phyloP scores from a whole-genome alignment of 2,329 filamentous ascomycete species.

The Penicillium nordicum region DNA sequence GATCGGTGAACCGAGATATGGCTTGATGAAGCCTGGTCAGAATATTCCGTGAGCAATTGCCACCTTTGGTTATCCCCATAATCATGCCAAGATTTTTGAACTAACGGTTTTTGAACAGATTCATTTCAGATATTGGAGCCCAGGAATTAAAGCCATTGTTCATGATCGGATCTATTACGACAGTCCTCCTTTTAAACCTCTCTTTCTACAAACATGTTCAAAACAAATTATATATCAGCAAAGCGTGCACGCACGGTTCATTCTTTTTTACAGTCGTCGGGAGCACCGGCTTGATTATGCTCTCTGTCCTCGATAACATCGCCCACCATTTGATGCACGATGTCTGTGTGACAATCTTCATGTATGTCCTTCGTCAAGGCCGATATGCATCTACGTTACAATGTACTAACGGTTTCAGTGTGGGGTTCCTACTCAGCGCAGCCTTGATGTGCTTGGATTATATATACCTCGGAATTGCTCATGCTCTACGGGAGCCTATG shows the following conservation, averaged over 20 bases:
- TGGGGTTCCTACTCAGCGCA: conserved; percentile 16
- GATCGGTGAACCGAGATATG: conserved; percentile 17
- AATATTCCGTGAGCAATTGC: conserved; percentile 15
- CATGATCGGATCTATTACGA: conserved; percentile 16
- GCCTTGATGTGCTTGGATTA: conserved; percentile 19
- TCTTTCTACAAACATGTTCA: conserved; percentile 19
- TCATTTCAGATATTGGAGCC: conserved; percentile 20
- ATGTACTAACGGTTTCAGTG: conserved; percentile 9
- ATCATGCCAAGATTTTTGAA: neutral
- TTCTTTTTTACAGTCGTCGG: conserved; percentile 17
- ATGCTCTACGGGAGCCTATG: conserved; percentile 12
- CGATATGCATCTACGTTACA: neutral
- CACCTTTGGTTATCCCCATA: neutral
- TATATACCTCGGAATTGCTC: conserved; percentile 13
- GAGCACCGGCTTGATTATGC: conserved; percentile 15
- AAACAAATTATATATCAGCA: conserved; percentile 15
- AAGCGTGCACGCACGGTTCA: conserved; percentile 13
- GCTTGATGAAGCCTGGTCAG: conserved; percentile 19
- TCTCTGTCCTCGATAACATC: conserved; percentile 18
- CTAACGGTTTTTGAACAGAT: conserved; percentile 6
- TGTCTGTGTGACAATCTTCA: conserved; percentile 18
- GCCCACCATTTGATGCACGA: conserved; percentile 16
- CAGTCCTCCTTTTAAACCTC: conserved; percentile 15
- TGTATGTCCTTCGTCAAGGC: conserved; percentile 7
- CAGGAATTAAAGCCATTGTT: conserved; percentile 17